Base-by-base conservation (phyloP, 805 yeast genomes). In the Lachancea lanzarotensis region DNA sequence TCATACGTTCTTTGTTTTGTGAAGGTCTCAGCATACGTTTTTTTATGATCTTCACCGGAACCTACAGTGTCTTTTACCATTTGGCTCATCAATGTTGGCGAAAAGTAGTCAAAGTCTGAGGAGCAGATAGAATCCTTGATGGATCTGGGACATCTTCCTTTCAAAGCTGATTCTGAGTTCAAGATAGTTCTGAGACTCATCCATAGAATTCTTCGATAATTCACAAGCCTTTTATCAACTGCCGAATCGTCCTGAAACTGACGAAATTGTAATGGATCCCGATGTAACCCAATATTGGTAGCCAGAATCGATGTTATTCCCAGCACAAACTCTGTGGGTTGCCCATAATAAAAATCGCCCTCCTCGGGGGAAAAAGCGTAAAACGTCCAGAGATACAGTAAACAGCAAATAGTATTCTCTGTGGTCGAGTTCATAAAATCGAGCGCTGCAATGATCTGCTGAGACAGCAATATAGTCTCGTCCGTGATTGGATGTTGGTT, bases 351-450 rank as follows among this genome's bases (percentile, higher is more conserved):
- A 20, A 58, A 56, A 47, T 64, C 67, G 19, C 65, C 64, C 46
- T 61, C 61, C 38, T 63, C 67, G 1, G 68, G 67, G 1, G 68
- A 57, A 41, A 60, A 55, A 11, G 56, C 65, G 29, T 56, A 57
- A 35, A 56, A 59, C 12, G 64, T 49, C 68, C 68, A 63, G 26
- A 61, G 52, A 38, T 59, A 63, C 36, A 60, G 49, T 29, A 59
- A 46, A 40, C 62, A 63, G 9, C 59, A 53, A 16, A 58, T 47
- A 17, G 53, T 56, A 37, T 57, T 63, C 51, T 63, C 68, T 27
- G 60, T 63, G 0, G 66, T 59, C 35, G 63, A 57, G 13, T 59
- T 57, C 41, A 57, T 56, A 40, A 57, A 48, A 45, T 63, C 61
- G 35, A 62, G 64, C 2, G 57, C 52, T 1, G 62, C 54, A 35